Base-by-base conservation (phyloP, 805 yeast species). In the Scheffersomyces stipitis region DNA sequence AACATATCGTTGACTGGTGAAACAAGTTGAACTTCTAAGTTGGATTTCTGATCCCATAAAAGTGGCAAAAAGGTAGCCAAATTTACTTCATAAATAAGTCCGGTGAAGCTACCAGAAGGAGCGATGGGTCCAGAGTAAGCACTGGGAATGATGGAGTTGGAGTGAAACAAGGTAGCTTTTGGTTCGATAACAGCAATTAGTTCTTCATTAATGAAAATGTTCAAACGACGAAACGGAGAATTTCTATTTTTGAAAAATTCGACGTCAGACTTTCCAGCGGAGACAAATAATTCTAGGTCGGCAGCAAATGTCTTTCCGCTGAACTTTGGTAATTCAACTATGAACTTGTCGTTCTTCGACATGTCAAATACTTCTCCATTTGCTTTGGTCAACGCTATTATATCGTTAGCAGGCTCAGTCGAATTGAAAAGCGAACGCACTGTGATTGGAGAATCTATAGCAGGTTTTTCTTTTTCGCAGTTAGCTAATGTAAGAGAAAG, bases 91-190 rank as follows among this genome's bases (percentile, higher is more conserved):
- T 56, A 58, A 26, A 47, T 37, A 20, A 55, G 47, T 8, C 61
- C 63, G 31, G 47, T 44, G 38, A 54, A 58, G 15, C 52, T 32
- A 31, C 63, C 61, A 30, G 43, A 30, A 13, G 56, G 56, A 34
- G 51, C 64, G 9, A 59, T 36, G 12, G 64, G 64, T 26, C 38
- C 31, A 50, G 53, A 59, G 22, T 42, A 36, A 10, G 26, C 18
- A 9, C 52, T 31, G 27, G 46, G 33, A 26, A 42, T 44, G 14
- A 49, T 20, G 7, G 37, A 31, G 26, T 56, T 51, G n/a, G 60
- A 42, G 35, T 54, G 59, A 47, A 47, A 53, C 37, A 56, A 48
- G 18, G 51, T 41, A 31, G 64, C 62, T 36, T 58, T 54, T 33
- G 64, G 64, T 24, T 48, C 34, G 22, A 58, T 39, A 2, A 60